Evolutionary conservation across 345 rosid species (phyloP), one percentile per base, ranked within the genome.

Genomic region (Xanthoceras sorbifolium): DNA sequence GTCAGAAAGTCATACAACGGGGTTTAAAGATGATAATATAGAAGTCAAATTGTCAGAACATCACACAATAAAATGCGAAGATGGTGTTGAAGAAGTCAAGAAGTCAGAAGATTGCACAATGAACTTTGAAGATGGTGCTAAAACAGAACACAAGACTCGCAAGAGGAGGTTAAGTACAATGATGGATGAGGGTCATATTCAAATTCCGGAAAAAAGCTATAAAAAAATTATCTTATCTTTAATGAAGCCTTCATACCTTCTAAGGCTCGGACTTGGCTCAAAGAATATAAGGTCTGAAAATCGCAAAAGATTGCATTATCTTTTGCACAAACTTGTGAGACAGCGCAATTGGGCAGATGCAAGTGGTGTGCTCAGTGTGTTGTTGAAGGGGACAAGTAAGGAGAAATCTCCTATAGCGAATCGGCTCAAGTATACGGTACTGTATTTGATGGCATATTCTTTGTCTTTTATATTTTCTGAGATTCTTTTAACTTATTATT

Each of bases 361-460:
- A 18, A 83, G 92, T 67, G 89, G 93, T 25, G 87, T 90, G 0
- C 84, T 92, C 38, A 85, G 91, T 12, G 82, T 92, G 50, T 67
- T 91, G 66, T 78, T 89, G 83, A 83, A 84, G 79, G 98, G 85
- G 15, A 89, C 94, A 0, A 74, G 78, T 67, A 84, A 76, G 69
- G 90, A 88, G 67, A 46, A 54, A 32, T 82, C 77, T 42, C 84
- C 88, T 3, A 69, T 42, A 54, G 69, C 76, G 44, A 92, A 88
- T 77, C 90, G 97, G 4, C 82, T 93, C 75, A 93, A 93, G 83
- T 95, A 82, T 72, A 77, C 62, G 92, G 98, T 90, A 81, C 60
- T 80, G 18, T 6, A 31, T n/a, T n/a, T n/a, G n/a, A n/a, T n/a
- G n/a, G n/a, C n/a, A 25, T n/a, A 8, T 64, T 73, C 14, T 59